phyloP scores from a whole-genome alignment of 139 green algal genomes.

The Chlorella sorokiniana region DNA sequence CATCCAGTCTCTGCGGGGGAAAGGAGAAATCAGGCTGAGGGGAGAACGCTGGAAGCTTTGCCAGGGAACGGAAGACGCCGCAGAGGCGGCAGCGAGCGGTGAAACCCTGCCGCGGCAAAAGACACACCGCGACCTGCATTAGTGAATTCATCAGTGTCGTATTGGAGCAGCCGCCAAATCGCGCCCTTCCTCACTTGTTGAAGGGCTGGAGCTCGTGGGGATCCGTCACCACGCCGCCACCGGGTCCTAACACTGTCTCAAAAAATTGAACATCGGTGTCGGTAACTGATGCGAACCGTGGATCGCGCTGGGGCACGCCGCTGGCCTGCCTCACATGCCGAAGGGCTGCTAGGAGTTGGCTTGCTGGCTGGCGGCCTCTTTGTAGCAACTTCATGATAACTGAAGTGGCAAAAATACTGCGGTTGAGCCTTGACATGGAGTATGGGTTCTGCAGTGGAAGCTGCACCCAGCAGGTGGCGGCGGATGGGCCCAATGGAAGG shows the following conservation, averaged over 20 bases:
- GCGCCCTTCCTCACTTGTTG: conserved; percentile 79
- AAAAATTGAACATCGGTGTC: conserved; percentile 52
- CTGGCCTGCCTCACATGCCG: background rate
- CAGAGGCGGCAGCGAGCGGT: background rate
- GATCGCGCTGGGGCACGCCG: background rate
- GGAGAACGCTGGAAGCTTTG: background rate
- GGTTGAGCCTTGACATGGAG: background rate
- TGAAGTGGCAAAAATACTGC: background rate
- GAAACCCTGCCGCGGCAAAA: no score
- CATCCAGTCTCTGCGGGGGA: conserved; percentile 84
- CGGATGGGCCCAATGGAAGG: background rate
- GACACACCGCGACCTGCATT: no score
- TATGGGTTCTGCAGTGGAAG: no score
- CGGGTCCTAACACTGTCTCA: conserved; percentile 60
- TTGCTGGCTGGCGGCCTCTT: background rate
- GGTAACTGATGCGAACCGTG: background rate
- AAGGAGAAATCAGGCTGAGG: no score
- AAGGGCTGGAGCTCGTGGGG: conserved; percentile 57
- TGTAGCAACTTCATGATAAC: background rate
- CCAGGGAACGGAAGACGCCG: background rate
- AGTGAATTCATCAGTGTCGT: no score
- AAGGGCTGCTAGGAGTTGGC: background rate
- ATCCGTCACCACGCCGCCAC: conserved; percentile 69
- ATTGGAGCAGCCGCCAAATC: no score
- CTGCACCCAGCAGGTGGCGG: no score